Base-by-base conservation (phyloP, 441 rosid species). In the Populus trichocarpa region DNA sequence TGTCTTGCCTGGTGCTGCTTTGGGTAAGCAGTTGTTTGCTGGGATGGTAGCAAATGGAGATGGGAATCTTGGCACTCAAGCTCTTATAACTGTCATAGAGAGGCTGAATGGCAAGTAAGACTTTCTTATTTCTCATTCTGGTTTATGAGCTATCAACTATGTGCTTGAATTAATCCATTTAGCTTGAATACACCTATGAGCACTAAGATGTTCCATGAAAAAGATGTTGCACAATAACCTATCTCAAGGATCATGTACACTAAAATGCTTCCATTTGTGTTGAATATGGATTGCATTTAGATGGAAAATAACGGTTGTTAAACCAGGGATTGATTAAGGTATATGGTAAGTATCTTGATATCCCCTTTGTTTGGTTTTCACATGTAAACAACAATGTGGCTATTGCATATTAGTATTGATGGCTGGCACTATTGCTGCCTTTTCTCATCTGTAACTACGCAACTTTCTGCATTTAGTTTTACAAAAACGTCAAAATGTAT, bases 11-110 rank as follows among this genome's bases (percentile, higher is more conserved):
- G 93, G 95, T 0, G 88, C 94, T 78, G 93, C 94, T 66, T 59
- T 92, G 87, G 77, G 83, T 57, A 91, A 94, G 83, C 96, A 92
- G 78, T 66, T 91, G 82, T 90, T 93, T 78, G 75, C 87, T 5
- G 93, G 86, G 8, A 95, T 95, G 99, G 91, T 93, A 68, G 96
- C 92, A 5, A 89, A 92, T 69, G 97, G 96, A 9, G 94, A 93
- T 79, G 89, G 90, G 10, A 88, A 87, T 78, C 89, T 87, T n/a
- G 97, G 97, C 6, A 79, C 84, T 36, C 97, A 95, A 79, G 99
- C 93, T 16, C 84, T 95, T 2, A 84, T 91, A 28, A 84, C 92
- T 73, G 97, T 89, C 53, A 82, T 91, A 13, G 85, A 88, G 72
- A 88, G 96, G 82, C 85, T 90, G 71, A 89, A 88, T 83, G 91